Evolutionary conservation across 2,329 filamentous ascomycete species (phyloP), one percentile per base, ranked within the genome.

Genomic region (Beauveria brongniartii): DNA sequence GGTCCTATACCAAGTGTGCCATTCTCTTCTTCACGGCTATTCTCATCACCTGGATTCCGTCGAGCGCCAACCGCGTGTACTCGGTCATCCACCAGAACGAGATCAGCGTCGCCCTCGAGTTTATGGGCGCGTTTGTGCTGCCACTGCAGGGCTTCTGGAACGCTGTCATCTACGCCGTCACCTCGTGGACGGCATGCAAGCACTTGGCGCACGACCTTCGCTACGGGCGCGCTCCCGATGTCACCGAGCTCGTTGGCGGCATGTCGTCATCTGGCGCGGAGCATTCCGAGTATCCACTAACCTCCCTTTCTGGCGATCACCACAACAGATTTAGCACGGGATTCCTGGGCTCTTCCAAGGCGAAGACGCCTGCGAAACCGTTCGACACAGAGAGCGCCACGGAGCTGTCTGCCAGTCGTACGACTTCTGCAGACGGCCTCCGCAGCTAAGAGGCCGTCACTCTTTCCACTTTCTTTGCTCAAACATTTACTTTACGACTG

Each of bases 121-220:
- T 88, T 65, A 82, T 86, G 65, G 87, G 88, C 24, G 85, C 88
- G 0, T 80, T 91, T 46, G 90, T 94, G 1, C 79, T 95, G 9
- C 90, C 91, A 0, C 79, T 92, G 0, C 91, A 95, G 70, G 91
- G 91, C 0, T 89, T 92, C 68, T 94, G 90, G 90, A 95, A 95
- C 70, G 83, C 86, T 20, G 72, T 89, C 62, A 91, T 95, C 65
- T 95, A 94, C 72, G 74, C 85, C 18, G 80, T 83, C 12, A 91
- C 88, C 1, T 90, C 87, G 6, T 83, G 85, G 78, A 73, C 81
- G 55, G 86, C 86, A 0, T 86, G 85, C 69, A 80, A 80, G 69
- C 73, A 74, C 37, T 71, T 84, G 20, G 12, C 71, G 58, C 66
- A 68, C 10, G 76, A 79, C 52, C 61, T 78, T n/a, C 63, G 66